Evolutionary conservation across 2,329 filamentous ascomycete genomes (phyloP), one percentile per base, ranked within the genome.

Genomic region (Nectriaceae sp.): DNA sequence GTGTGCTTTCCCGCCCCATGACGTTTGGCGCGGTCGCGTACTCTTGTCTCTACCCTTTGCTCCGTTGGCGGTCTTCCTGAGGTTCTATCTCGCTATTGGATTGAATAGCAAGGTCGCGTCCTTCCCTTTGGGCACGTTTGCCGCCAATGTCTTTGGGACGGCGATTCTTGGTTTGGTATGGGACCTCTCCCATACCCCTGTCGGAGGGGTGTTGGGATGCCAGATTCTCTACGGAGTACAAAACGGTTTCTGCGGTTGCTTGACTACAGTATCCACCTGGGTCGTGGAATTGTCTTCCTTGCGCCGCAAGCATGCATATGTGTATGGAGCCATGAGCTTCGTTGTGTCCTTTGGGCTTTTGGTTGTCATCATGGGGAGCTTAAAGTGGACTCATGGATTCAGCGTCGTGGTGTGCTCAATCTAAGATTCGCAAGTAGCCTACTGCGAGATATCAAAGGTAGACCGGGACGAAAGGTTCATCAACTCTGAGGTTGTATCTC

Each of bases 81-180:
- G 93, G 3, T 96, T 89, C 71, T 92, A 90, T 64, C 68, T 81
- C 1, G 88, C 88, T 1, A 64, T 88, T 5, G 68, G 74, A 20
- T 78, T 96, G n/a, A 97, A 97, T 60, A 73, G 79, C 0, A 75
- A 82, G 18, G 58, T 83, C 0, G 68, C 83, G 0, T 72, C 78
- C 0, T 97, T 97, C 57, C 93, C 93, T 0, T 68, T 96, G 0
- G 93, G 93, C 3, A 97, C 93, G 0, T 96, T 97, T 60, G 71
- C 74, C 0, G 90, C 88, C 21, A 97, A 97, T 62, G 75, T 95
- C 4, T 66, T 87, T 13, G 93, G 92, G 4, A 91, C 89, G 0
- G 79, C 79, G 0, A 69, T 96, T 15, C 68, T 95, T 42, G 91
- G 83, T 11, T 85, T 90, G 78, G 80, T 84, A 22, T 96, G 82